phyloP scores from a whole-genome alignment of 129 eudicot genomes.

The Deinandra increscens region DNA sequence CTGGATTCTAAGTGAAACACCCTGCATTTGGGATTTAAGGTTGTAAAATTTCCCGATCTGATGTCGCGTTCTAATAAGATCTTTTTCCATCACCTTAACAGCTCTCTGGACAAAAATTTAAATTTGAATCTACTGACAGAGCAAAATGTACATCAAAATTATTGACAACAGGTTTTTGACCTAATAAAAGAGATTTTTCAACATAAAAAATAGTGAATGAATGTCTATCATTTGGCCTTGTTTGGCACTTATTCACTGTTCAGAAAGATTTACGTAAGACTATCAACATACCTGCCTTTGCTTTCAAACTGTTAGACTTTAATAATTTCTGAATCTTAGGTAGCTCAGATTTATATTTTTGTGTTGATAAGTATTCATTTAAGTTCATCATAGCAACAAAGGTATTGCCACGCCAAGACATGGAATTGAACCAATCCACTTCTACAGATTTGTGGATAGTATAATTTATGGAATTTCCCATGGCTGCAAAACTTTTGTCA shows the following conservation, averaged over 20 bases:
- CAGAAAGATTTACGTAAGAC: too few species aligned
- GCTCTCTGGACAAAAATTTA: slow-evolving; percentile 58
- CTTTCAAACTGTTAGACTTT: too few species aligned
- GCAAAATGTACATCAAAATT: not conserved
- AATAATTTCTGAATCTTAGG: too few species aligned
- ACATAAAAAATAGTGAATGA: not conserved
- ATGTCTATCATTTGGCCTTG: slow-evolving; percentile 85
- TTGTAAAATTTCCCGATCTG: slow-evolving; percentile 86
- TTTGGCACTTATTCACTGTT: slow-evolving; percentile 88
- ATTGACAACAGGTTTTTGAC: not conserved
- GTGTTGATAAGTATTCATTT: too few species aligned
- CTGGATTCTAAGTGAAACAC: slow-evolving; percentile 92
- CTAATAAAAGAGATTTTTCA: not conserved
- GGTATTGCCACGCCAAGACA: too few species aligned
- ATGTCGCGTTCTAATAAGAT: slow-evolving; percentile 89
- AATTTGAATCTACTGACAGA: not conserved
- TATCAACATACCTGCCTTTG: too few species aligned
- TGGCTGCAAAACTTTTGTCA: too few species aligned
- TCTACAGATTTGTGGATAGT: too few species aligned
- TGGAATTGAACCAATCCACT: too few species aligned
- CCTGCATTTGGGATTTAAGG: slow-evolving; percentile 93
- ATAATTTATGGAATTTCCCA: too few species aligned
- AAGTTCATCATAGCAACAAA: too few species aligned
- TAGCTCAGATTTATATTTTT: too few species aligned
- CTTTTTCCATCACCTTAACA: slow-evolving; percentile 94